These are phyloP conservation scores for Elsinoe necatrix DNA, from an alignment of 2,329 filamentous ascomycete genomes.

Conservation along the genomic window DNA sequence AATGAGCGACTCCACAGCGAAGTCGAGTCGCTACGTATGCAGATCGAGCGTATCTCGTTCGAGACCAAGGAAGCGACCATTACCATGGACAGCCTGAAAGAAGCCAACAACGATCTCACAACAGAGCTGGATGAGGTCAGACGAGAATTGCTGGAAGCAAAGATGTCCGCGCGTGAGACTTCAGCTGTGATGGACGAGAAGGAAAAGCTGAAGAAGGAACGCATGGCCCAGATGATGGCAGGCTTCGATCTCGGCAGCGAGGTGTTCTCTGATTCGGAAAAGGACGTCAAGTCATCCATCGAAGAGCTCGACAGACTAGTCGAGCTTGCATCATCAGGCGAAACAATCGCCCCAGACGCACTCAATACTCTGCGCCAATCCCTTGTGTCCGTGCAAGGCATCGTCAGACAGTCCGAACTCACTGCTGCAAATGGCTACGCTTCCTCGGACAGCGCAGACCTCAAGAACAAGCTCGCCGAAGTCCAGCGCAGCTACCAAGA, in stretches of 20 bases:
- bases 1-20: conserved; percentile 82
- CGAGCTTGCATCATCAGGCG: conserved; percentile 66
- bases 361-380: conserved; percentile 67
- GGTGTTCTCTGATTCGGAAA: conserved; percentile 88
- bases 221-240: conserved; percentile 99
- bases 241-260: conserved; percentile 91
- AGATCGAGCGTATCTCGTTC: conserved; percentile 88
- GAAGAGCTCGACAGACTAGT: conserved; percentile 72
- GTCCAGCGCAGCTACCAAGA: conserved; percentile 80
- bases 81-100: conserved; percentile 94
- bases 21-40: conserved; percentile 91
- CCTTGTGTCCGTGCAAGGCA: conserved; percentile 81
- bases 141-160: conserved; percentile 88
- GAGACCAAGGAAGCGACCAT: conserved; percentile 96
- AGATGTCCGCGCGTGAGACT: conserved; percentile 93
- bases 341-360: conserved; percentile 72
- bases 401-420: conserved; percentile 85
- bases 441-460: conserved; percentile 53
- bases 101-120: conserved; percentile 89
- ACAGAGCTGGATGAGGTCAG: conserved; percentile 89
- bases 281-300: conserved; percentile 73
- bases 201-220: conserved; percentile 96
- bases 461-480: conserved; percentile 65
- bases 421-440: conserved; percentile 61
- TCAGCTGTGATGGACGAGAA: conserved; percentile 88